phyloP scores from a whole-genome alignment of 192 early-diverging fungal genomes.

The Mortierella antarctica region DNA sequence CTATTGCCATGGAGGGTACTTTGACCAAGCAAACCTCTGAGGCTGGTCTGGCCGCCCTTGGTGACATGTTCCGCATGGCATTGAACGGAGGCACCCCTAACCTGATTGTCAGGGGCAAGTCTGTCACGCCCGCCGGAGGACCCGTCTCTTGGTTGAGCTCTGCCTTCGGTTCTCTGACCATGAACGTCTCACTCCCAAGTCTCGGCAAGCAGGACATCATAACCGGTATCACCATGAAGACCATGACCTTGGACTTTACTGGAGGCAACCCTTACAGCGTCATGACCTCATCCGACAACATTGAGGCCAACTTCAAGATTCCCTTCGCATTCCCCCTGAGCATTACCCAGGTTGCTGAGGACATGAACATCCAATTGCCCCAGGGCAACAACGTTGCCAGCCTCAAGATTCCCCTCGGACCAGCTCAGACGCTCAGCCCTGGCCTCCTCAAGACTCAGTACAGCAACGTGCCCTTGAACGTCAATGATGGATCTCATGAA shows the following conservation, averaged over 20 bases:
- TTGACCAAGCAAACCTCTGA: constrained; percentile 62
- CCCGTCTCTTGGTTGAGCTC: constrained; percentile 61
- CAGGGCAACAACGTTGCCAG: constrained; percentile 42
- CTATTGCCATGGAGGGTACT: constrained; percentile 59
- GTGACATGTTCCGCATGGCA: constrained; percentile 64
- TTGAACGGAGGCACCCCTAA: constrained; percentile 58
- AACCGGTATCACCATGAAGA: constrained; percentile 63
- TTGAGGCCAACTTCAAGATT: constrained; percentile 63
- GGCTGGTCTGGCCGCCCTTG: constrained; percentile 54
- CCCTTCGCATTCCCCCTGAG: constrained; percentile 71
- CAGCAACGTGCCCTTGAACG: constrained; percentile 51
- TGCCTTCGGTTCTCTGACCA: constrained; percentile 60
- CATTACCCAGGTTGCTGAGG: constrained; percentile 65
- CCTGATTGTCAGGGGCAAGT: constrained; percentile 61
- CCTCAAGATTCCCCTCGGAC: constrained; percentile 39
- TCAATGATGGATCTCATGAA: constrained; percentile 50
- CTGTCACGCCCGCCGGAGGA: constrained; percentile 58
- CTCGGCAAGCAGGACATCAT: constrained; percentile 61
- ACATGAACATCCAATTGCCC: constrained; percentile 60
- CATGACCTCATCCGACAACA: constrained; percentile 55
- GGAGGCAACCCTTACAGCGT: constrained; percentile 59
- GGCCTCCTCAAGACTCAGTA: constrained; percentile 63
- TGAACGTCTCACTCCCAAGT: constrained; percentile 63
- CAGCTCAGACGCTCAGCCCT: constrained; percentile 52
- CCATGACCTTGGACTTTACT: constrained; percentile 65